A percentile compares a stretch with the other conserved stretches of the same genome.
Evolutionary conservation across 257 asterid genomes (phyloP).

Genomic region (Cordia subcordata): DNA sequence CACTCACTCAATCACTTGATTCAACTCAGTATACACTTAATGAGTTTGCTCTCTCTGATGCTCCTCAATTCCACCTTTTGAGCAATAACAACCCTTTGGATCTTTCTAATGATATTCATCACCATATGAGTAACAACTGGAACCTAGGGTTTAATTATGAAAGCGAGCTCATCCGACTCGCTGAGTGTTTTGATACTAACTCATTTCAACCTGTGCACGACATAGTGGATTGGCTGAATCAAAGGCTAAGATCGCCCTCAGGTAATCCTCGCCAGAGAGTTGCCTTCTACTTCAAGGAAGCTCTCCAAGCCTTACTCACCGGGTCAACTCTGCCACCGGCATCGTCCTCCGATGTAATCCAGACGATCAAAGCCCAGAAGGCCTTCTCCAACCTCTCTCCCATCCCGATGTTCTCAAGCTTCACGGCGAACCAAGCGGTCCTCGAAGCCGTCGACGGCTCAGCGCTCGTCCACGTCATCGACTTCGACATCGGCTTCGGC

Average conservation of each 20-base stretch:
- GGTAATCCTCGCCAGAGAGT: conserved; percentile 82
- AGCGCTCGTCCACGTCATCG: conserved; percentile 62
- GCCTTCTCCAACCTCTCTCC: conserved; percentile 65
- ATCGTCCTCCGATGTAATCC: conserved; percentile 51
- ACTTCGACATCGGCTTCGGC: conserved; percentile 64
- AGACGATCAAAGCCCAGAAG: conserved; percentile 73
- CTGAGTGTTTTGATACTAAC: conserved; percentile 82
- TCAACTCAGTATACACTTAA: conserved; percentile 22
- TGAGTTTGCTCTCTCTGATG: conserved; percentile 29
- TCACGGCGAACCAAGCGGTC: conserved; percentile 87
- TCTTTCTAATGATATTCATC: conserved; percentile 16
- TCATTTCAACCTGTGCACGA: conserved; percentile 70
- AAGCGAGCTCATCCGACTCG: conserved; percentile 75
- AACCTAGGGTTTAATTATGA: conserved; percentile 61
- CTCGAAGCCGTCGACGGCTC: conserved; percentile 67
- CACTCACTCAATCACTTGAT: conserved; percentile 39
- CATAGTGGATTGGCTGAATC: conserved; percentile 78
- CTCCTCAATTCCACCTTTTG: conserved; percentile 21
- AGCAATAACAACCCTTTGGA: conserved; percentile 21
- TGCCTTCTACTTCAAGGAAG: conserved; percentile 94
- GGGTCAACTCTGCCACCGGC: conserved; percentile 50
- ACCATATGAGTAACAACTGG: conserved; percentile 15
- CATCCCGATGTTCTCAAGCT: conserved; percentile 77
- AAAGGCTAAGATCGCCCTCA: conserved; percentile 48
- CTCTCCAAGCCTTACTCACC: conserved; percentile 71